Base-by-base conservation (phyloP, 2,329 filamentous ascomycete genomes). In the Bimuria novae-zelandiae region DNA sequence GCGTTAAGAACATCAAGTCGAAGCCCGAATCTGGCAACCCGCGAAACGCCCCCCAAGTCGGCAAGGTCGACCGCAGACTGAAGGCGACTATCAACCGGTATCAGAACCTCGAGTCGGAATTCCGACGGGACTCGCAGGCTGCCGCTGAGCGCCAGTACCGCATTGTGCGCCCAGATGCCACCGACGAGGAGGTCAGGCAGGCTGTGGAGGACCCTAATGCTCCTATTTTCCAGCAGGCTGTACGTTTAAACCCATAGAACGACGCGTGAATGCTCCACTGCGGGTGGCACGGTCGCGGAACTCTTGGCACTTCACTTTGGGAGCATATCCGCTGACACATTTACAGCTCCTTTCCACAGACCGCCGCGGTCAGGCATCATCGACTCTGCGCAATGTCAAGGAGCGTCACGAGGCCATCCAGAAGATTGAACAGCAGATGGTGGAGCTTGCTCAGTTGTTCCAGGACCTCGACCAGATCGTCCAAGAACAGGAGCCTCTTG, bases 381-480 rank as follows among this genome's bases (percentile, higher is more conserved):
- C 87, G 32, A 90, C 91, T 30, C 82, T 96, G 51, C 84, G 84
- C 62, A 90, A 90, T 60, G 91, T 96, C 30, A 84, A 89, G 73
- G 85, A 89, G 68, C 89, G 94, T 61, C 92, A 96, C 73, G 85
- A 85, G 47, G 92, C 90, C 36, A 89, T 99, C 62, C 85, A 92
- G 76, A 93, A 95, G 82, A 96, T 97, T 69, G 92, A 96, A 79
- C 81, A 84, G 69, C 89, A 95, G 71, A 89, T 97, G 84, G 85
- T 90, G 10, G 89, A 96, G 75, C 81, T 99, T 51, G 85, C 89
- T 5, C 85, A 94, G 75, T 80, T 97, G 49, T 96, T 97, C 84
- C 85, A 92, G 71, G 89, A 97, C 63, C 88, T 97, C 77, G 90
- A 96, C 63, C 86, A 87, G 27, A 80, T 96, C 44, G 87, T 97